Evolutionary conservation across 2,329 filamentous ascomycete genomes (phyloP).

Genomic region (Neopestalotiopsis sp.): DNA sequence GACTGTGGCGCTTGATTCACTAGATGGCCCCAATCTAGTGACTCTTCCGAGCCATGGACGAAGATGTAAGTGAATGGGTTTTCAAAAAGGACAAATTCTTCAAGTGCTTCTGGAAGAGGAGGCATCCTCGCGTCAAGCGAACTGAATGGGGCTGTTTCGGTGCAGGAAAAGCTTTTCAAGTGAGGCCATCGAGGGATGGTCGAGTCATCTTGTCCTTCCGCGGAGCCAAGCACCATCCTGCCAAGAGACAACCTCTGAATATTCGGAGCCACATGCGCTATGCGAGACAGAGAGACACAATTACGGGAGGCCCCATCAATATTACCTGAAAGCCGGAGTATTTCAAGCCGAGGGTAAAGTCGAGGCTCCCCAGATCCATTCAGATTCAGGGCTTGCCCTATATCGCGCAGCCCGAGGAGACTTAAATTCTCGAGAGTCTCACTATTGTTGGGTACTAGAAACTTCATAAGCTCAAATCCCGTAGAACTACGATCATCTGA

Average conservation of each 20-base stretch:
- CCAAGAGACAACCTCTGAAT: constrained; percentile 1
- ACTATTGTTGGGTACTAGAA: neutral
- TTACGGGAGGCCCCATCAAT: no score
- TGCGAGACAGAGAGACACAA: neutral
- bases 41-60: no score
- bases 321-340: neutral
- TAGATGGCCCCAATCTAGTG: neutral
- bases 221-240: neutral
- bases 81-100: constrained; percentile 6
- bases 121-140: neutral
- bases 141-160: neutral
- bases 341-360: neutral
- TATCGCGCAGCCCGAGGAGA: neutral
- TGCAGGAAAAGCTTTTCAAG: neutral
- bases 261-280: neutral
- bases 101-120: neutral
- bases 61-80: no score
- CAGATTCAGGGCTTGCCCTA: no score
- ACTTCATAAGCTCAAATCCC: neutral
- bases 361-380: no score
- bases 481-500: no score
- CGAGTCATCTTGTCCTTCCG: neutral
- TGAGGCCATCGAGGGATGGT: neutral
- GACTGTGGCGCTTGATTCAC: neutral
- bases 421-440: constrained; percentile 10